Percentiles rank a stretch among this genome's conserved stretches.
phyloP scores from a whole-genome alignment of 257 asterid genomes.

The Lithospermum erythrorhizon region DNA sequence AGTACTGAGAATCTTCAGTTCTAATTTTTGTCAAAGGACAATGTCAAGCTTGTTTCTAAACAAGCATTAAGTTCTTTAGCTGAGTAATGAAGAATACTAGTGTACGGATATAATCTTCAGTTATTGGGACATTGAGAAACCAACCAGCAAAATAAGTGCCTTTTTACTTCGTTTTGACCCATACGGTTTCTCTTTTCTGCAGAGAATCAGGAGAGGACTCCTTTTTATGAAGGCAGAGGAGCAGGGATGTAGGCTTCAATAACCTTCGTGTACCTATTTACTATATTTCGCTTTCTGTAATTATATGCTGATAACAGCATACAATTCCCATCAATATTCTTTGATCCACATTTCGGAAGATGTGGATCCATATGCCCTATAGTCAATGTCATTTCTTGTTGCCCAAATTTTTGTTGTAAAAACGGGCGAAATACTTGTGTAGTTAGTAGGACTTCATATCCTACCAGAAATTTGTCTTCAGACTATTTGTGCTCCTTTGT shows the following conservation, averaged over 20 bases:
- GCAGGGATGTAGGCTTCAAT: slow-evolving; percentile 56
- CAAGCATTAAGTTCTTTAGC: not conserved
- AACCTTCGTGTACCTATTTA: slow-evolving; percentile 8
- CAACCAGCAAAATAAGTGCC: no score
- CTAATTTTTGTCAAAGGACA: not conserved
- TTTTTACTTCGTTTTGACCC: no score
- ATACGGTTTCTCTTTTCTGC: slow-evolving; percentile 15
- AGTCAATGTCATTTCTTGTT: not conserved
- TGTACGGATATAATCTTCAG: no score
- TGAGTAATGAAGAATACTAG: no score
- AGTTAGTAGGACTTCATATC: no score
- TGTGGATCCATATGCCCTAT: slow-evolving; percentile 5
- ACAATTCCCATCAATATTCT: slow-evolving; percentile 16
- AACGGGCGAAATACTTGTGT: not conserved
- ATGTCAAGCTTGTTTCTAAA: slow-evolving; percentile 7
- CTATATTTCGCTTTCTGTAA: not conserved
- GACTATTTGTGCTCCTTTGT: no score
- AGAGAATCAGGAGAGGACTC: slow-evolving; percentile 69
- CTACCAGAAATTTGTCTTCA: no score
- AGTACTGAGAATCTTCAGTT: not conserved
- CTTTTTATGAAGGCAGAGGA: slow-evolving; percentile 69
- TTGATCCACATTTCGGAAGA: slow-evolving; percentile 13
- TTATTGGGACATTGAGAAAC: no score
- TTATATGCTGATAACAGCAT: slow-evolving; percentile 10
- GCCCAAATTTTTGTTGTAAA: not conserved